These are phyloP conservation scores for Colletotrichum sidae DNA, from an alignment of 2,329 filamentous ascomycete genomes.

Conservation along the genomic window DNA sequence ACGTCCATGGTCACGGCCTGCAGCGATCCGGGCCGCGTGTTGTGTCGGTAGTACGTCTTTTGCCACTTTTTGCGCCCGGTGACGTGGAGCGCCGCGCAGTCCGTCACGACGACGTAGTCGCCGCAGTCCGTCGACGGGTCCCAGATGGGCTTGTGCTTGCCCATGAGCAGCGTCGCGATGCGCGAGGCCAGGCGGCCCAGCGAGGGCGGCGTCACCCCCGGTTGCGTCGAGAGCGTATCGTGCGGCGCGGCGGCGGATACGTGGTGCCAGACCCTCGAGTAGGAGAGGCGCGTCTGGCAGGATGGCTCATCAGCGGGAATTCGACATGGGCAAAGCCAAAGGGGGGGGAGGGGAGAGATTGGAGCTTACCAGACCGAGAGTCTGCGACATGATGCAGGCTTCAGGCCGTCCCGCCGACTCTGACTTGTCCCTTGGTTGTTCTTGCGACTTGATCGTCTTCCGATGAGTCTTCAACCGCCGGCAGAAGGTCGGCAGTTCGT, in stretches of 20 bases:
- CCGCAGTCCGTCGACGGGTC: conserved; percentile 98
- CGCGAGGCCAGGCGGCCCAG: conserved; percentile 89
- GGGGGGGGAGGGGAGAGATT: conserved; percentile 11
- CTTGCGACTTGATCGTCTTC: neutral
- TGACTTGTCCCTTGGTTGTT: neutral
- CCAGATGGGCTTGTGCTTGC: conserved; percentile 98
- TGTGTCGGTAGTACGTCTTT: conserved; percentile 97
- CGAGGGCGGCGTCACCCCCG: conserved; percentile 74
- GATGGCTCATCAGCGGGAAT: neutral
- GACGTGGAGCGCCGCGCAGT: conserved; percentile 86
- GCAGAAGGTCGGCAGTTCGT: conserved; percentile 39
- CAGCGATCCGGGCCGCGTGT: conserved; percentile 87
- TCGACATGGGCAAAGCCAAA: conserved; percentile 4
- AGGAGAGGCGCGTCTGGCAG: conserved; percentile 90
- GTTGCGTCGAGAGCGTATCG: conserved; percentile 68
- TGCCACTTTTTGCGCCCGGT: conserved; percentile 94
- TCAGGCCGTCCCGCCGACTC: conserved; percentile 31
- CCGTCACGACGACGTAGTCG: conserved; percentile 96
- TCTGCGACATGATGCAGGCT: conserved; percentile 77
- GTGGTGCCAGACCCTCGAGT: conserved; percentile 95
- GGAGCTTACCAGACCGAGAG: conserved; percentile 74
- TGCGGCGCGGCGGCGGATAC: conserved; percentile 78
- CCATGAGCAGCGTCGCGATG: conserved; percentile 91
- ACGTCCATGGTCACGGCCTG: conserved; percentile 93
- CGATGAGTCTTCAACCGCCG: conserved; percentile 3